Conservation (phyloP, 495 filamentous ascomycete genomes). For the Penicillium flavigenum region DNA sequence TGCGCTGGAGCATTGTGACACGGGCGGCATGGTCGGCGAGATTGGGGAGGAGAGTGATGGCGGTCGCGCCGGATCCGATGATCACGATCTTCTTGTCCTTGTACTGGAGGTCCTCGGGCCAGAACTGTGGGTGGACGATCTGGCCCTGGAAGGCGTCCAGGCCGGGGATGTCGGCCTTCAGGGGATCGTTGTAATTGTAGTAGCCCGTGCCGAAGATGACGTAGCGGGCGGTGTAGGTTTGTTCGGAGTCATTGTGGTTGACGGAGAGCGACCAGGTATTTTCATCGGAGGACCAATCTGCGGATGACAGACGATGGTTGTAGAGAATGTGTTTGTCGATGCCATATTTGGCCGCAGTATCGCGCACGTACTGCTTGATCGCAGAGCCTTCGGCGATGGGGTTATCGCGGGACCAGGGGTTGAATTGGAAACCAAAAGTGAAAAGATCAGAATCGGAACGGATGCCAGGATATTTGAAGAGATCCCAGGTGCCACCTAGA, state of each 20-base stretch:
- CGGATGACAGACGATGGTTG: constrained; percentile 52
- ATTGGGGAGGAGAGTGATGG: constrained; percentile 53
- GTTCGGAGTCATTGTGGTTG: constrained; percentile 47
- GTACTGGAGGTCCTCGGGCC: constrained; percentile 52
- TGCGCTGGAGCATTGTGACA: constrained; percentile 58
- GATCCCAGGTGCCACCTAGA: constrained; percentile 70
- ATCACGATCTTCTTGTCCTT: constrained; percentile 54
- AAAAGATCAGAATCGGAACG: constrained; percentile 67
- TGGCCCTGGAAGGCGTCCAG: constrained; percentile 44
- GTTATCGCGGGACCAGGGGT: constrained; percentile 59
- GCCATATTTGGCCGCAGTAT: constrained; percentile 56
- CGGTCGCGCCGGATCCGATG: constrained; percentile 57
- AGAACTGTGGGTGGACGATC: constrained; percentile 53
- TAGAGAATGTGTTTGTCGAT: constrained; percentile 63
- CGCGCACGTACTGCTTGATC: constrained; percentile 63
- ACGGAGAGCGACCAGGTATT: constrained; percentile 63
- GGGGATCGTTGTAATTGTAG: constrained; percentile 63
- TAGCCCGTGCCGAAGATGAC: constrained; percentile 62
- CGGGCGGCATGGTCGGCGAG: constrained; percentile 44
- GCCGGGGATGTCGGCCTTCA: constrained; percentile 48
- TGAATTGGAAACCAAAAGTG: constrained; percentile 67
- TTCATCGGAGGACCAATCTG: constrained; percentile 60
- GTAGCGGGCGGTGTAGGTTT: constrained; percentile 52
- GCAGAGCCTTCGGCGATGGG: constrained; percentile 59
- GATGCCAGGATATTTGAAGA: constrained; percentile 70